Conservation (phyloP, 2,329 filamentous ascomycete species). For the Aspergillus melleus region DNA sequence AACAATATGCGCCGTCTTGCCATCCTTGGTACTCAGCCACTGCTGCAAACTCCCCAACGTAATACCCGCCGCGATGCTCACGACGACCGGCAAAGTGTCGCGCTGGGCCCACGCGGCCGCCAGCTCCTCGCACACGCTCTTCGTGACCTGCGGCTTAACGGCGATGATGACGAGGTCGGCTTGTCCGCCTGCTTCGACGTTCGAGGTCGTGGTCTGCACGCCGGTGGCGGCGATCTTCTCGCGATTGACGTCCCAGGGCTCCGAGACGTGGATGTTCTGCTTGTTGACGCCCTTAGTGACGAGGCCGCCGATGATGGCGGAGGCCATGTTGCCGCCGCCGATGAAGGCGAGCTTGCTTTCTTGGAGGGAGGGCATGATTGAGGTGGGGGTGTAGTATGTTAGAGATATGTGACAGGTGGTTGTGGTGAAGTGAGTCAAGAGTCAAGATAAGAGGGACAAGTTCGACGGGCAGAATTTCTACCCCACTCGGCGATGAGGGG, state of each 20-base stretch:
- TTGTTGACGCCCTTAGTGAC: constrained; percentile 29
- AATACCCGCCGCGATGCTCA: constrained; percentile 37
- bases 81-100: constrained; percentile 28
- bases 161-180: constrained; percentile 36
- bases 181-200: constrained; percentile 26
- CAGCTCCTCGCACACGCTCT: constrained; percentile 35
- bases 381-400: too few species aligned
- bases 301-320: constrained; percentile 36
- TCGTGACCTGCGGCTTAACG: constrained; percentile 36
- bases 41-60: constrained; percentile 30
- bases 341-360: constrained; percentile 37
- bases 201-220: constrained; percentile 32
- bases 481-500: not conserved
- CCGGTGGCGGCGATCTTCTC: constrained; percentile 33
- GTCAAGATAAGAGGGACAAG: not conserved
- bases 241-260: constrained; percentile 38
- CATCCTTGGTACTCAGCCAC: constrained; percentile 30
- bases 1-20: constrained; percentile 27
- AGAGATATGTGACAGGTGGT: too few species aligned
- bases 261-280: constrained; percentile 35
- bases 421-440: not conserved
- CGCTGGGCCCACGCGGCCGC: constrained; percentile 27
- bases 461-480: not conserved
- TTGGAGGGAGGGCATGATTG: constrained; percentile 22
- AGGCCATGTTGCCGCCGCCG: constrained; percentile 39